Evolutionary conservation across 2,329 filamentous ascomycete genomes (phyloP), one percentile per base, ranked within the genome.

Genomic region (Aspergillus luchuensis): DNA sequence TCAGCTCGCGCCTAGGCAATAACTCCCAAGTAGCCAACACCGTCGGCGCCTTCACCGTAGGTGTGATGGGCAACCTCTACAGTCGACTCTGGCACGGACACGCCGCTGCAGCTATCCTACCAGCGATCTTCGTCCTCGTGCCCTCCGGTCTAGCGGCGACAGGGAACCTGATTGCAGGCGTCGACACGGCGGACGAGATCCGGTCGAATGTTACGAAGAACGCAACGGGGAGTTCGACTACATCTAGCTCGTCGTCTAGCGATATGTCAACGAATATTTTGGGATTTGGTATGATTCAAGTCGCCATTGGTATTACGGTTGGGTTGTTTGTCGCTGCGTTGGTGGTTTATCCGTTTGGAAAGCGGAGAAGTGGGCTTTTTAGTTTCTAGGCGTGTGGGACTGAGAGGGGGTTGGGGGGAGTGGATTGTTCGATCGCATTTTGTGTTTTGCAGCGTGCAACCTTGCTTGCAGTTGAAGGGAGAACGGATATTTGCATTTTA

Each of bases 71-170:
- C 7, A 95, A 95, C 67, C 72, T 92, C 1, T 93, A 94, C 77
- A 89, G 88, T 6, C 85, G 91, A 2, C 69, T 81, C 38, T 74
- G 89, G 19, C 91, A 92, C 72, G 90, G 89, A 1, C 84, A 96
- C 3, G 92, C 92, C 0, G 91, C 91, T 0, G 91, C 91, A 0
- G 89, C 90, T 4, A 91, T 96, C 82, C 80, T 96, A 11, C 92
- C 92, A 0, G 92, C 89, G 8, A 95, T 97, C 66, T 96, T 95
- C 66, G 83, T 87, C 1, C 84, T 86, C 63, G 85, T 88, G 1
- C 85, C 85, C 0, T 84, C 80, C 2, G 85, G 85, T 2, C 73
- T 88, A 13, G 82, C 84, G 2, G 84, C 85, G 0, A 80, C 79
- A 56, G 86, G 86, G 1, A 82, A 79, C 4, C 71, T 88, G 17